Evolutionary conservation across 768 basidiomycete species (phyloP), one percentile per base, ranked within the genome.

Genomic region (Gyrodon lividus): DNA sequence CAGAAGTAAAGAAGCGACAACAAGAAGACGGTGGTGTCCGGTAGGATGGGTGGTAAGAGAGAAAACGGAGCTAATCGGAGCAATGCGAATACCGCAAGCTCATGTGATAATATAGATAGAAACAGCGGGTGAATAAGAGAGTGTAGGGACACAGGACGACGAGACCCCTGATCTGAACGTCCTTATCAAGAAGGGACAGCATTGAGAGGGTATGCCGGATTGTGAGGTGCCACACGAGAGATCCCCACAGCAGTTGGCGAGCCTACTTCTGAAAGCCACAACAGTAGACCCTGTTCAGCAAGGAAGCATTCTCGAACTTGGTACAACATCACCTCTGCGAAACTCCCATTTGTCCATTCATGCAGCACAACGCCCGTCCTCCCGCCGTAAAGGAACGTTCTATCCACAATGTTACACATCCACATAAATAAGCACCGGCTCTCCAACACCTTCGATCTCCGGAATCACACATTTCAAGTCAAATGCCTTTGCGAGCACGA

Each of bases 381-480:
- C 54, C 48, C 51, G 33, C 56, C 54, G 48, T 51, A 53, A 55
- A 58, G 44, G 46, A 57, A 59, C 57, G 56, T 49, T 57, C 46
- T 59, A 66, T 59, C 60, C 66, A 62, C 64, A 53, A 55, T 51
- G 55, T 70, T 69, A 69, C 64, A 70, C 69, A 70, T 92, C 92
- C 66, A 97, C 85, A 73, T 97, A 98, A 58, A 98, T 83, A 63
- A 98, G 75, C 60, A 98, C 80, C 23, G 97, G 97, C 70, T 98
- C 95, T 48, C 96, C 97, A 23, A 95, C 90, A 42, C 92, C 91
- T 67, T 94, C 92, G 59, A 98, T 97, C 75, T 98, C 96, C 23
- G 95, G 94, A 60, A 98, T 95, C 60, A 95, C 92, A 66, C 95
- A 98, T 81, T 98, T 98, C 59, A 98, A 82, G 73, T 98, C 97